Conservation (phyloP, 768 basidiomycete genomes). For the Coprinopsis cinerea region DNA sequence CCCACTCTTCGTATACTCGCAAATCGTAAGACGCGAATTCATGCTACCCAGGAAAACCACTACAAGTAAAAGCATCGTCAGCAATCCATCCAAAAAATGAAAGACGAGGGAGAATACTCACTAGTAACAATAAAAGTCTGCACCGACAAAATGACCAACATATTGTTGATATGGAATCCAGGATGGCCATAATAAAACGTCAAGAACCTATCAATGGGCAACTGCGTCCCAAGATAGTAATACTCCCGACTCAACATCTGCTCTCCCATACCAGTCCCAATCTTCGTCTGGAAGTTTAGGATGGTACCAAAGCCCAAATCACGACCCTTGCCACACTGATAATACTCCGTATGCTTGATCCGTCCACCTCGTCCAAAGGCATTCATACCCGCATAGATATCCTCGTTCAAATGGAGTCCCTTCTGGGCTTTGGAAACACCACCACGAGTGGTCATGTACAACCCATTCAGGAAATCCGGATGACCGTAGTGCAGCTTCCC, state of each 20-base stretch:
- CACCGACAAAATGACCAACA: slow-evolving; percentile 95
- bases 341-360: slow-evolving; percentile 99
- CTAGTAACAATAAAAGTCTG: slow-evolving; percentile 92
- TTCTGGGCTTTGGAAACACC: slow-evolving; percentile 99
- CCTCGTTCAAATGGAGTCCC: slow-evolving; percentile 97
- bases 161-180: slow-evolving; percentile 99
- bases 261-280: slow-evolving; percentile 99
- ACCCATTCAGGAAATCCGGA: slow-evolving; percentile 96
- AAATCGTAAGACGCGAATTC: slow-evolving; percentile 74
- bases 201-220: slow-evolving; percentile 96
- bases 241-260: slow-evolving; percentile 99
- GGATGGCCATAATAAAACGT: slow-evolving; percentile 99
- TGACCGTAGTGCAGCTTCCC: slow-evolving; percentile 99
- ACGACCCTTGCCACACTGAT: slow-evolving; percentile 97
- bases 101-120: slow-evolving; percentile 30
- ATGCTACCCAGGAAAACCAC: slow-evolving; percentile 95
- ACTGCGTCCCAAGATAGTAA: slow-evolving; percentile 96
- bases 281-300: slow-evolving; percentile 99
- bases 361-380: slow-evolving; percentile 94
- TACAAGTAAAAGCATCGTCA: slow-evolving; percentile 30
- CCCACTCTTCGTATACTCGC: slow-evolving; percentile 68
- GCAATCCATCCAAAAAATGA: background rate
- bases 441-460: slow-evolving; percentile 98
- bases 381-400: slow-evolving; percentile 99
- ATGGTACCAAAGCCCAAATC: slow-evolving; percentile 99